A percentile compares a stretch with the other conserved stretches of the same genome.
These are phyloP conservation scores for Anthoceros angustus DNA, from an alignment of 225 moss, liverwort and hornwort species.

Conservation along the genomic window DNA sequence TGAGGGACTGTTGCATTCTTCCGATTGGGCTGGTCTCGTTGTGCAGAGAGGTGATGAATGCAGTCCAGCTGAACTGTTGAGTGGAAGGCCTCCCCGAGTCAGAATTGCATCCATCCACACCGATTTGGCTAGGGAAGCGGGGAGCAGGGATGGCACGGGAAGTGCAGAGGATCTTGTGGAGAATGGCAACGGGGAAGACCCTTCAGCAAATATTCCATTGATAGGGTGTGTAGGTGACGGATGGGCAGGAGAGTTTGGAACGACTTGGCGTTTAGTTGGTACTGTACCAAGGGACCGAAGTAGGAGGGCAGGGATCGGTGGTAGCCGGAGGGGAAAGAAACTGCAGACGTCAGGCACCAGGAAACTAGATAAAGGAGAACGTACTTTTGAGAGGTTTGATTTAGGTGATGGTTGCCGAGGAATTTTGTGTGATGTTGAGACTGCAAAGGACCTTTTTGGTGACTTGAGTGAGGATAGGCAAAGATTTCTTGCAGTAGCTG, in stretches of 20 bases:
- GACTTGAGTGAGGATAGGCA: conserved; percentile 1
- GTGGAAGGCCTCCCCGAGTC: background rate
- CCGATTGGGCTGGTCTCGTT: background rate
- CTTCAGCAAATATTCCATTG: conserved; percentile 11
- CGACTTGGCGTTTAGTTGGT: background rate
- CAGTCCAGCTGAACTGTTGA: background rate
- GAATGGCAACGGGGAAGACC: background rate
- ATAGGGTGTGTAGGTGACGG: conserved; percentile 29
- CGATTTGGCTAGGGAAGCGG: background rate
- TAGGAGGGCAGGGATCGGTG: background rate
- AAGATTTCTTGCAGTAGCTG: conserved; percentile 6
- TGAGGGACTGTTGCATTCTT: background rate
- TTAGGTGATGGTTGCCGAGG: background rate
- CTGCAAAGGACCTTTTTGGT: conserved; percentile 1
- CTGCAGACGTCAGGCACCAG: too few relatives aligned
- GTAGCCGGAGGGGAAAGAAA: background rate
- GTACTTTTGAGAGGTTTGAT: background rate
- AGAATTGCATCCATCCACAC: background rate
- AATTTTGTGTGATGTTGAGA: background rate
- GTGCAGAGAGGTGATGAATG: conserved; percentile 1
- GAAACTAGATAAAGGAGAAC: background rate
- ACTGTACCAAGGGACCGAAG: background rate
- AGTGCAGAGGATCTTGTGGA: background rate
- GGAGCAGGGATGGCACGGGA: background rate
- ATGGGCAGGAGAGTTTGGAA: conserved; percentile 17